These are phyloP conservation scores for Entrophospora sp. DNA, from an alignment of 192 early-diverging fungal species.

Conservation along the genomic window DNA sequence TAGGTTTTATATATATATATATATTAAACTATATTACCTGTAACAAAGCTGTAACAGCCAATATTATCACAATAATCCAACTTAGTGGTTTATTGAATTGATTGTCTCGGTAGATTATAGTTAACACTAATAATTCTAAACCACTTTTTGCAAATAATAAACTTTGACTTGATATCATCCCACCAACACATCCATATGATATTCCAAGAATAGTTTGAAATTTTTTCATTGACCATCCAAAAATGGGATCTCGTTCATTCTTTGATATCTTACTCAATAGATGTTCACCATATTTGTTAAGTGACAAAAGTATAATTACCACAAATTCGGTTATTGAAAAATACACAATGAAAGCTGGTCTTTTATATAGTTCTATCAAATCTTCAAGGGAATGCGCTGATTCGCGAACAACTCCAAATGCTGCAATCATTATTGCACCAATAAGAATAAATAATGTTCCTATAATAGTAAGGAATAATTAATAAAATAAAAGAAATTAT, in stretches of 20 bases:
- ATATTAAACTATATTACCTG: slow-evolving; percentile 33
- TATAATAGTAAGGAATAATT: too few relatives aligned
- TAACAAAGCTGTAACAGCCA: slow-evolving; percentile 42
- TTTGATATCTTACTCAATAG: slow-evolving; percentile 15
- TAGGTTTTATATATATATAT: slow-evolving; percentile 9
- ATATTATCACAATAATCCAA: slow-evolving; percentile 52
- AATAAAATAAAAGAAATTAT: too few relatives aligned
- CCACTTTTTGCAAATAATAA: slow-evolving; percentile 73
- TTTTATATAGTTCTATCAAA: slow-evolving; percentile 53
- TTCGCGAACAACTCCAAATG: slow-evolving; percentile 68
- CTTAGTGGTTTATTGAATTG: slow-evolving; percentile 64
- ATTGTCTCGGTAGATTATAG: slow-evolving; percentile 44
- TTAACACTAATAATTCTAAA: slow-evolving; percentile 59
- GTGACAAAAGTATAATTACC: slow-evolving; percentile 38
- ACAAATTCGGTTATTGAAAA: slow-evolving; percentile 47
- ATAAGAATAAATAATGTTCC: slow-evolving; percentile 59
- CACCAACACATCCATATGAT: slow-evolving; percentile 57
- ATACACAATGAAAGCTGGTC: slow-evolving; percentile 58
- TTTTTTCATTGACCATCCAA: slow-evolving; percentile 24
- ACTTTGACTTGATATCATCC: slow-evolving; percentile 64
- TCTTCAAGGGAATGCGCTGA: slow-evolving; percentile 59
- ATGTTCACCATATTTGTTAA: slow-evolving; percentile 36
- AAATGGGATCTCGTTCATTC: neutral
- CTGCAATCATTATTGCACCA: slow-evolving; percentile 56
- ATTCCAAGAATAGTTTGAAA: slow-evolving; percentile 44